Evolutionary conservation across 208 protist species (phyloP).

Genomic region (Leishmania amazonensis): DNA sequence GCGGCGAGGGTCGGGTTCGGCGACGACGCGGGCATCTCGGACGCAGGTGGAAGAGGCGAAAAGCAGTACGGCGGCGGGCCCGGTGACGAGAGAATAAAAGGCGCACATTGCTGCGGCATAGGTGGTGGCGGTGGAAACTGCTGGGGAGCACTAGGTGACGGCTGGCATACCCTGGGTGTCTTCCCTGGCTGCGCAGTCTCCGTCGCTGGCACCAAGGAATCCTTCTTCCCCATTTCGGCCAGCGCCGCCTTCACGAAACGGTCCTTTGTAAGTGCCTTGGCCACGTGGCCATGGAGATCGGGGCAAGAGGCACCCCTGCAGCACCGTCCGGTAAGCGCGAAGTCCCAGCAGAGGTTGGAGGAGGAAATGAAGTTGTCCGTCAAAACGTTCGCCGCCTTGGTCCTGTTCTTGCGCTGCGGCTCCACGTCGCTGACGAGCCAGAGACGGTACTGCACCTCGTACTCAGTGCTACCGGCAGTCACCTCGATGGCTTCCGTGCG

Average conservation of each 20-base stretch:
- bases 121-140: not conserved
- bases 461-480: slow-evolving; percentile 46
- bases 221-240: slow-evolving; percentile 45
- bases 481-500: slow-evolving; percentile 51
- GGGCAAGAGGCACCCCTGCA: slow-evolving; percentile 38
- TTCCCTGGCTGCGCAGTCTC: not conserved
- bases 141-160: not conserved
- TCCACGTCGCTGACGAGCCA: slow-evolving; percentile 43
- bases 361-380: slow-evolving; percentile 60
- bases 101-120: slow-evolving; percentile 6
- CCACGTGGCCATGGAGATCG: slow-evolving; percentile 47
- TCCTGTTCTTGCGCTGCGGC: slow-evolving; percentile 10
- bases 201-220: slow-evolving; percentile 12
- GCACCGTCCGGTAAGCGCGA: slow-evolving; percentile 49
- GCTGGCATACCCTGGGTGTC: not conserved
- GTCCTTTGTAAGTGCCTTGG: slow-evolving; percentile 54
- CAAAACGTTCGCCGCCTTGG: slow-evolving; percentile 9
- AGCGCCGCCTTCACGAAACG: slow-evolving; percentile 42
- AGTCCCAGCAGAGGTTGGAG: slow-evolving; percentile 56
- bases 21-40: not conserved
- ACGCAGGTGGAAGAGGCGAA: not conserved
- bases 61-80: slow-evolving; percentile 17
- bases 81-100: slow-evolving; percentile 12
- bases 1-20: slow-evolving; percentile 10
- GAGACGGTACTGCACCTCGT: slow-evolving; percentile 55